Evolutionary conservation across 108 stramenopile species (phyloP).

Genomic region (Skeletonema marinoi): DNA sequence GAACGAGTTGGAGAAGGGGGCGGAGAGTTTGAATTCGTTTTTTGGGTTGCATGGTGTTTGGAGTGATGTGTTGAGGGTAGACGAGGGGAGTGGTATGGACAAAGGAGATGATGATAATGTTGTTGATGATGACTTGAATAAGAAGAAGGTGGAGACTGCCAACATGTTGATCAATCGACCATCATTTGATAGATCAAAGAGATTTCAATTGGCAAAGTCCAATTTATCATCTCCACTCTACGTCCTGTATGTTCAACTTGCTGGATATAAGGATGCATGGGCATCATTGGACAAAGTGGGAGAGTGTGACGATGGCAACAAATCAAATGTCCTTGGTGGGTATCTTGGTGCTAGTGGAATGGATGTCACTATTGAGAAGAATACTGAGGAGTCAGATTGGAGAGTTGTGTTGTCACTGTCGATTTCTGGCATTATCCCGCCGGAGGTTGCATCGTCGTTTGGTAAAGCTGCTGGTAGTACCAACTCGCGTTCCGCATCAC

Average conservation of each 20-base stretch:
- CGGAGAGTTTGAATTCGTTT: conserved; percentile 63
- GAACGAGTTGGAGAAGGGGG: conserved; percentile 59
- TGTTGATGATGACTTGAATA: conserved; percentile 27
- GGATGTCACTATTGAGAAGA: conserved; percentile 24
- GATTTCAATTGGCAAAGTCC: conserved; percentile 60
- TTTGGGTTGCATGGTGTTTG: conserved; percentile 34
- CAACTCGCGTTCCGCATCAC: background rate
- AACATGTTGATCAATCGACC: conserved; percentile 29
- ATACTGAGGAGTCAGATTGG: conserved; percentile 7
- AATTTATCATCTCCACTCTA: conserved; percentile 68
- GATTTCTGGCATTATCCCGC: conserved; percentile 21
- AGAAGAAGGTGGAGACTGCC: conserved; percentile 26
- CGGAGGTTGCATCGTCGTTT: conserved; percentile 24
- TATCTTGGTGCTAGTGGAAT: conserved; percentile 30
- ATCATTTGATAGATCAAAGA: conserved; percentile 40
- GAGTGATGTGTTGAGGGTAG: conserved; percentile 1
- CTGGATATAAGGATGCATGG: conserved; percentile 61
- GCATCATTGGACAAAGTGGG: conserved; percentile 34
- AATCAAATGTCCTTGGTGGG: conserved; percentile 12
- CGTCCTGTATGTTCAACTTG: conserved; percentile 69
- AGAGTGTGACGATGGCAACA: background rate
- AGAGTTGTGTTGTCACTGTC: conserved; percentile 32
- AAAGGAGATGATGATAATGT: conserved; percentile 10
- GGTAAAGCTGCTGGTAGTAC: conserved; percentile 9
- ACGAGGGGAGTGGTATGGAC: background rate